Conservation (phyloP, 2,329 filamentous ascomycete genomes). For the Bipolaris sorokiniana region DNA sequence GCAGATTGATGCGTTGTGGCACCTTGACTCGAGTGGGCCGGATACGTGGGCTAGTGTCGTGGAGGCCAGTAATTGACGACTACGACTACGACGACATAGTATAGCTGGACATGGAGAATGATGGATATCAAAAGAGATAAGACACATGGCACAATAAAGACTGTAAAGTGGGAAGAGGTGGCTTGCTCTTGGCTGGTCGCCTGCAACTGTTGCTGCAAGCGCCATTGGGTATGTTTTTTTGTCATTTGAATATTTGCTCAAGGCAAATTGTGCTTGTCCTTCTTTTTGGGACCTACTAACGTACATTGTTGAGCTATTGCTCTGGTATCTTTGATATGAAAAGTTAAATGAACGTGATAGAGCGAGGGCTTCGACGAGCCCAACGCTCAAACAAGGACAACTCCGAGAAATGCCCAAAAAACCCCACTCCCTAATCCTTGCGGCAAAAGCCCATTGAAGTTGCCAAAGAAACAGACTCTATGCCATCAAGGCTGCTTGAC, state of each 20-base stretch:
- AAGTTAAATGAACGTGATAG: constrained; percentile 36
- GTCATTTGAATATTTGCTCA: constrained; percentile 21
- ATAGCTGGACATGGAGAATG: neutral
- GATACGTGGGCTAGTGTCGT: constrained; percentile 14
- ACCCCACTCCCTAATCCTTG: constrained; percentile 18
- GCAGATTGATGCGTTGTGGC: constrained; percentile 27
- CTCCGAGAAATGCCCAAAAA: constrained; percentile 32
- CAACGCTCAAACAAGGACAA: constrained; percentile 21
- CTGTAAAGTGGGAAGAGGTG: neutral
- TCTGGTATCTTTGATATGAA: constrained; percentile 47
- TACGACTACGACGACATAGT: neutral
- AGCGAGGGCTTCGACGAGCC: constrained; percentile 18
- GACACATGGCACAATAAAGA: neutral
- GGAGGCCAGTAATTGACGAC: neutral
- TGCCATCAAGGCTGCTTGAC: constrained; percentile 43
- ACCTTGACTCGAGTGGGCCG: constrained; percentile 23
- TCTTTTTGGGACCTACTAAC: constrained; percentile 37
- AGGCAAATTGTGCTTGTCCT: constrained; percentile 23
- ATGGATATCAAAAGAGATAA: neutral
- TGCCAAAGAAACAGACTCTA: constrained; percentile 27
- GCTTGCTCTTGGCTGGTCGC: constrained; percentile 10
- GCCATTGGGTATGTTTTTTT: constrained; percentile 23
- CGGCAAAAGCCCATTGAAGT: constrained; percentile 17
- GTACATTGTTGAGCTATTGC: constrained; percentile 43
- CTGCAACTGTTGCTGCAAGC: constrained; percentile 16